phyloP scores from a whole-genome alignment of 2,329 filamentous ascomycete genomes.

The Talaromyces verruculosus region DNA sequence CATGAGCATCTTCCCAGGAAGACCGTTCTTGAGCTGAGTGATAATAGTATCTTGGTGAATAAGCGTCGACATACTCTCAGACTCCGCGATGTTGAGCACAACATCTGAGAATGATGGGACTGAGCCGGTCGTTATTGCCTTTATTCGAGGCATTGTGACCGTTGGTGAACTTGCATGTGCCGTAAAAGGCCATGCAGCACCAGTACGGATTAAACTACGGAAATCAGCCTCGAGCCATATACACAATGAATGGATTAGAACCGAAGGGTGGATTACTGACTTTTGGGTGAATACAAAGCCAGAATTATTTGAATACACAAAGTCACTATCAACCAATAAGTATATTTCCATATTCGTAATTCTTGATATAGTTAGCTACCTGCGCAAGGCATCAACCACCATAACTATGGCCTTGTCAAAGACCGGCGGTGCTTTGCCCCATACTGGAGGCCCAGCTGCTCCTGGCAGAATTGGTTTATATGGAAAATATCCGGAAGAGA shows the following conservation, averaged over 20 bases:
- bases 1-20: slow-evolving; percentile 76
- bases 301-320: slow-evolving; percentile 79
- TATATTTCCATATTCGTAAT: background rate
- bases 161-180: slow-evolving; percentile 95
- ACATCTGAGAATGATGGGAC: slow-evolving; percentile 98
- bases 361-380: slow-evolving; percentile 51
- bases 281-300: slow-evolving; percentile 86
- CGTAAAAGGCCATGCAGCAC: slow-evolving; percentile 86
- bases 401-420: slow-evolving; percentile 95
- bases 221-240: slow-evolving; percentile 9
- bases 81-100: slow-evolving; percentile 94
- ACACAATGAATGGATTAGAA: background rate
- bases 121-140: slow-evolving; percentile 94
- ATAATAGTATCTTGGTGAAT: slow-evolving; percentile 93
- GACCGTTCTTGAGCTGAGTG: slow-evolving; percentile 78
- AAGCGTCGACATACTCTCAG: slow-evolving; percentile 84
- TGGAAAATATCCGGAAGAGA: slow-evolving; percentile 92
- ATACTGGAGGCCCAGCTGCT: slow-evolving; percentile 64
- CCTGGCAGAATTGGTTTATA: slow-evolving; percentile 94
- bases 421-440: slow-evolving; percentile 62
- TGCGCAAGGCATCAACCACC: slow-evolving; percentile 93
- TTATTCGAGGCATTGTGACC: slow-evolving; percentile 96
- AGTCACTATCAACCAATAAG: slow-evolving; percentile 64
- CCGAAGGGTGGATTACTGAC: slow-evolving; percentile 48
- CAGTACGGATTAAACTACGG: slow-evolving; percentile 74